Evolutionary conservation across 2,329 filamentous ascomycete species (phyloP), one percentile per base, ranked within the genome.

Genomic region (Ascochyta rabiei): DNA sequence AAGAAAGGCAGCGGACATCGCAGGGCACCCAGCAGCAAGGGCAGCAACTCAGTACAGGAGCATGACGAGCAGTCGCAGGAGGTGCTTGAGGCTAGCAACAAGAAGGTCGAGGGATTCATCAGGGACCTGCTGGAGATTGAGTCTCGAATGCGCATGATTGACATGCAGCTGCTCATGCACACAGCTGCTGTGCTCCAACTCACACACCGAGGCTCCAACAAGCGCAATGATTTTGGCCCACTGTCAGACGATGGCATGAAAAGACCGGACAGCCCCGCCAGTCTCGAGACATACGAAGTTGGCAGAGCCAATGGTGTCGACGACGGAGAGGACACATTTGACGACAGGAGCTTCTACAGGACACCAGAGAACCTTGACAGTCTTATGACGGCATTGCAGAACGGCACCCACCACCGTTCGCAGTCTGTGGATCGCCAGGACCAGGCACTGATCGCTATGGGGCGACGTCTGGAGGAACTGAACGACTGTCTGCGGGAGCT

Each of bases 131-230:
- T 90, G 78, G 83, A 84, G 55, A 79, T 96, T 51, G 91, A 97
- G 75, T 90, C 89, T n/a, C 67, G 73, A 81, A 89, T 62, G 79
- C 89, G 55, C 87, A 91, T 77, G 84, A 89, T 54, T 84, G 90
- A 96, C 67, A 85, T 84, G 65, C 85, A 86, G 58, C 79, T 99
- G 39, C 79, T 98, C 45, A 87, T 93, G 73, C 95, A 99, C 73
- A 98, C 93, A 0, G 93, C 95, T 13, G 93, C 91, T 39, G 90
- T 99, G 34, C 79, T 99, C 48, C 92, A 96, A 71, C 84, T 96
- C 74, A 96, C 93, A 8, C 93, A 98, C 75, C 89, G 88, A 65
- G 86, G 85, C 0, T 81, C 89, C n/a, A 80, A 82, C 53, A 89
- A 85, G 67, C 85, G 84, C 62, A 79, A 78, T 48, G 66, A 76